phyloP scores from a whole-genome alignment of 1,284 basidiomycete species.

The Marasmius oreades region DNA sequence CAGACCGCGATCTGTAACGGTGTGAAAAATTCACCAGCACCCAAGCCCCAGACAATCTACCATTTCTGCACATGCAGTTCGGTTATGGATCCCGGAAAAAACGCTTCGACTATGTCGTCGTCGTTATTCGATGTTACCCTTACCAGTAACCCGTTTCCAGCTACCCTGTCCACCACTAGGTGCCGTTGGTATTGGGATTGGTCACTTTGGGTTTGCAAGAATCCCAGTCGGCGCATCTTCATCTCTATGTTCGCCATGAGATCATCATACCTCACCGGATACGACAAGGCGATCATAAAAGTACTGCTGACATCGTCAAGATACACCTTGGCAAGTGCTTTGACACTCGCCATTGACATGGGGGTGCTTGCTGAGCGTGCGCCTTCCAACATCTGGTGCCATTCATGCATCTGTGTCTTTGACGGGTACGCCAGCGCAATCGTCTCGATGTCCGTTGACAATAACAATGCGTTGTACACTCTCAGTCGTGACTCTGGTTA shows the following conservation, averaged over 20 bases:
- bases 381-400: not conserved
- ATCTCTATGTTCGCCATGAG: constrained; percentile 10
- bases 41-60: not conserved
- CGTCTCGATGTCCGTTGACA: not conserved
- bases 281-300: constrained; percentile 5
- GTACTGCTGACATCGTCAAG: not conserved
- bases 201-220: not conserved
- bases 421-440: not conserved
- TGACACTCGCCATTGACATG: not conserved
- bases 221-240: constrained; percentile 9
- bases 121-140: constrained; percentile 4
- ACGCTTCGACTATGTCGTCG: not conserved
- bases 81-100: not conserved
- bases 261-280: constrained; percentile 8
- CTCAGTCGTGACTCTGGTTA: not conserved
- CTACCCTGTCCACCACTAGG: not conserved
- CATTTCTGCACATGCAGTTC: constrained; percentile 3
- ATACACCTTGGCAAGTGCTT: constrained; percentile 7
- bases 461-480: not conserved
- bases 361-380: not conserved
- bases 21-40: not conserved
- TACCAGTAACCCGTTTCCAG: not conserved
- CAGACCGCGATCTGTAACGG: not conserved
- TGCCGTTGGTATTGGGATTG: not conserved
- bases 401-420: not conserved